Conservation (phyloP, 2,329 filamentous ascomycete genomes). For the Geosmithia morbida region DNA sequence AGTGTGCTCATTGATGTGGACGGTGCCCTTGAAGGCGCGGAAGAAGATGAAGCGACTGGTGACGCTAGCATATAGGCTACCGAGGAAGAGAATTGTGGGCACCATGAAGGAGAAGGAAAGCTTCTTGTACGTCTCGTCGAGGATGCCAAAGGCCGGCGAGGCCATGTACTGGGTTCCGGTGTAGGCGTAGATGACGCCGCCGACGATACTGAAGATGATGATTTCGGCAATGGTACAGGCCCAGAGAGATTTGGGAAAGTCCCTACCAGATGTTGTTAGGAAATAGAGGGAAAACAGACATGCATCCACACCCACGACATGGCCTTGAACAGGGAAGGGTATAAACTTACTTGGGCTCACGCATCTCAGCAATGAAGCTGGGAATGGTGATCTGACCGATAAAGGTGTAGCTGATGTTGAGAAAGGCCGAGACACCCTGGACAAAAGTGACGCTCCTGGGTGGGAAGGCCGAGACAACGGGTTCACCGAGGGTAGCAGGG, state of each 20-base stretch:
- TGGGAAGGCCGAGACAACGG: slow-evolving; percentile 55
- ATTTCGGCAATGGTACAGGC: slow-evolving; percentile 80
- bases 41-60: slow-evolving; percentile 88
- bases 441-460: slow-evolving; percentile 64
- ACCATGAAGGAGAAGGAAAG: slow-evolving; percentile 91
- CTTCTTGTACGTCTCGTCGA: slow-evolving; percentile 72
- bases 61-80: slow-evolving; percentile 80
- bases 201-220: slow-evolving; percentile 72
- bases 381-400: slow-evolving; percentile 91
- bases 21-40: slow-evolving; percentile 66
- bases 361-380: slow-evolving; percentile 94
- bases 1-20: slow-evolving; percentile 71
- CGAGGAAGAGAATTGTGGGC: slow-evolving; percentile 83
- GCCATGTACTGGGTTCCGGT: slow-evolving; percentile 84
- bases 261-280: slow-evolving; percentile 23
- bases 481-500: slow-evolving; percentile 37
- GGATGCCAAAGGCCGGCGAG: slow-evolving; percentile 72
- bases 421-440: slow-evolving; percentile 68
- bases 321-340: not conserved
- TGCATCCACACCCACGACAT: slow-evolving; percentile 1
- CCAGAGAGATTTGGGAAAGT: slow-evolving; percentile 90
- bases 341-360: slow-evolving; percentile 31
- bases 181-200: slow-evolving; percentile 70
- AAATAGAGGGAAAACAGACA: not conserved
- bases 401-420: slow-evolving; percentile 94